These are phyloP conservation scores for Oxyria digyna DNA, from an alignment of 148 eudicot species.

Conservation along the genomic window DNA sequence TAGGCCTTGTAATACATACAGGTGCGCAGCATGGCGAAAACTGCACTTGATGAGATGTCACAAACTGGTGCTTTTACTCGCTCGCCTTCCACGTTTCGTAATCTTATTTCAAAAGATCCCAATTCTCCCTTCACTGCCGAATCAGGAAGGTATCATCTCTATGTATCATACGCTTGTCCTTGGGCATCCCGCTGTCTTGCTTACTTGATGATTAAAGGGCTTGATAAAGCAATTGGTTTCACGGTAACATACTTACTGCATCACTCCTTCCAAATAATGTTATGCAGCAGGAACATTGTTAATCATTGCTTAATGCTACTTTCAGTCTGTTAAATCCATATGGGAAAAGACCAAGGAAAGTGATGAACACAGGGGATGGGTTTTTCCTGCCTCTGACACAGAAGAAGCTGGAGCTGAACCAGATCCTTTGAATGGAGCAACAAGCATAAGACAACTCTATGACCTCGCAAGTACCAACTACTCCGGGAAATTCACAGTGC, in stretches of 20 bases:
- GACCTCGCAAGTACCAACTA: conserved; percentile 79
- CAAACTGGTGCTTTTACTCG: conserved; percentile 64
- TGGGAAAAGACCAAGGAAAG: conserved; percentile 71
- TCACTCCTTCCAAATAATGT: background rate
- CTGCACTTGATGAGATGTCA: conserved; percentile 58
- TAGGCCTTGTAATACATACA: background rate
- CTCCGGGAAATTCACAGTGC: conserved; percentile 71
- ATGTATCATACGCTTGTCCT: conserved; percentile 90
- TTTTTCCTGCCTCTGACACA: conserved; percentile 52
- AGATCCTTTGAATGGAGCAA: conserved; percentile 64
- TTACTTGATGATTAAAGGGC: conserved; percentile 67
- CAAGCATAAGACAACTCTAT: conserved; percentile 56
- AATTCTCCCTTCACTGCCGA: conserved; percentile 56
- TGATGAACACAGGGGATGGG: conserved; percentile 90
- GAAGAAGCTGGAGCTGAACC: conserved; percentile 70
- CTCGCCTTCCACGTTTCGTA: conserved; percentile 64
- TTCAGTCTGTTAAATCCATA: conserved; percentile 60
- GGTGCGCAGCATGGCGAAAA: conserved; percentile 40
- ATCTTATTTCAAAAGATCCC: conserved; percentile 59
- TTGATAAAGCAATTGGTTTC: conserved; percentile 64
- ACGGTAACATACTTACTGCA: conserved; percentile 26
- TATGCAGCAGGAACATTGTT: background rate
- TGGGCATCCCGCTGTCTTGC: conserved; percentile 87
- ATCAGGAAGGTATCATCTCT: conserved; percentile 82
- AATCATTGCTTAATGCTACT: background rate